Base-by-base conservation (phyloP, 768 basidiomycete species). In the Mrakia frigida region DNA sequence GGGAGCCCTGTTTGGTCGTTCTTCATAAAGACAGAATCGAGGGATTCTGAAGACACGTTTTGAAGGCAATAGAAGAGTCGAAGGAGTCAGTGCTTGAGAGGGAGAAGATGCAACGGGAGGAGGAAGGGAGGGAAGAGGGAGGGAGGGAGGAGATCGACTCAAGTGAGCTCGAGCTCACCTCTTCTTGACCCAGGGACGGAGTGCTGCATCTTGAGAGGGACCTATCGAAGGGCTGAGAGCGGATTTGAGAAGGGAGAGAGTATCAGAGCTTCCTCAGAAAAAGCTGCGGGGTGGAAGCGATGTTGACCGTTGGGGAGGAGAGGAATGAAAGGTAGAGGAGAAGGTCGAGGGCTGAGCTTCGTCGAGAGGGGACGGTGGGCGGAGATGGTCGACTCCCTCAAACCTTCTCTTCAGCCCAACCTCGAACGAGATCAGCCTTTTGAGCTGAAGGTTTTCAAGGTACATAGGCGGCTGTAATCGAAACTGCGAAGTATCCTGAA, bases 1-100 rank as follows among this genome's bases (percentile, higher is more conserved):
- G 67, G 67, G 39, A 69, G 67, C 2, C 16, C 14, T 14, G 21
- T 6, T 13, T 43, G 37, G 21, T 39, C 37, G 23, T n/a, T 9
- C 25, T 69, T 28, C 37, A 69, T 46, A 25, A 41, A 69, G 37
- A 69, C 43, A 6, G 67, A 69, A 21, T 69, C 67, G 37, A 69
- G 67, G 35, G 37, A 41, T 13, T 6, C 67, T 69, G 67, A 2
- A 69, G 67, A 7, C 14, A 18, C 23, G 25, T 31, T 21, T 21
- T 33, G 18, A 63, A 23, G n/a, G 11, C n/a, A 37, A 33, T 6
- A 63, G 16, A n/a, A 18, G 61, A 16, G 33, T 28, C 61, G 61
- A 63, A 4, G 3, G 11, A 56, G 46, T 43, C 16, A 11, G 5
- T 11, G 16, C 10, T 6, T 14, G 23, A 21, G 21, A 53, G 52